phyloP scores from a whole-genome alignment of 78 protist genomes.

The slime mould (Dictyostelium discoideum) region DNA sequence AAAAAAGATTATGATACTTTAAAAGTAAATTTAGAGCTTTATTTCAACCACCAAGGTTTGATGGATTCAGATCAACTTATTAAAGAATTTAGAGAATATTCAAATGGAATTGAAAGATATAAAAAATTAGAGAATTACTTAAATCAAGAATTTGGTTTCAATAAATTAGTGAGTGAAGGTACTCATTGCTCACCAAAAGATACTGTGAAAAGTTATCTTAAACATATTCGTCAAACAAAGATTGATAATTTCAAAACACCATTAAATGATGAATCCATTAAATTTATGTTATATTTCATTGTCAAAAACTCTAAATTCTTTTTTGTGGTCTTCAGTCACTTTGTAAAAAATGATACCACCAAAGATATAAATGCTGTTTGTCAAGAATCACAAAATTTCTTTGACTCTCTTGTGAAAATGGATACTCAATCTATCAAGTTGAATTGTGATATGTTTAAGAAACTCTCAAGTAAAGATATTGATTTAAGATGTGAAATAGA shows the following conservation, averaged over 20 bases:
- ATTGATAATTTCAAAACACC: background rate
- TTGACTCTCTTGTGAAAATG: background rate
- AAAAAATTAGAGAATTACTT: background rate
- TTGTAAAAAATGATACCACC: background rate
- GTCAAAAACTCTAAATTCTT: background rate
- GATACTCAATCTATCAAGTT: background rate
- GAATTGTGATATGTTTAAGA: constrained; percentile 12
- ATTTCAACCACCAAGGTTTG: too few species aligned
- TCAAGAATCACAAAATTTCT: background rate
- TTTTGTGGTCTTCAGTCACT: background rate
- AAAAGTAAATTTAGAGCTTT: too few species aligned
- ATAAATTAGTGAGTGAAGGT: background rate
- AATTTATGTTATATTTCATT: background rate
- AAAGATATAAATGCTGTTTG: background rate
- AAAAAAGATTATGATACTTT: background rate
- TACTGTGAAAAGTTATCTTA: background rate
- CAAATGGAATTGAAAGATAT: background rate
- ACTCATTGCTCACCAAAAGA: background rate
- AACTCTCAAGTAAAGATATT: background rate
- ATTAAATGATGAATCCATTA: background rate
- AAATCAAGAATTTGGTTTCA: background rate
- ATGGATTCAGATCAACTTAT: too few species aligned
- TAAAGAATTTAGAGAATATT: background rate
- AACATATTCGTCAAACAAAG: background rate
- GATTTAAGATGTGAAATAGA: background rate